Base-by-base conservation (phyloP, 129 eudicot species). In the Cynara cardunculus region DNA sequence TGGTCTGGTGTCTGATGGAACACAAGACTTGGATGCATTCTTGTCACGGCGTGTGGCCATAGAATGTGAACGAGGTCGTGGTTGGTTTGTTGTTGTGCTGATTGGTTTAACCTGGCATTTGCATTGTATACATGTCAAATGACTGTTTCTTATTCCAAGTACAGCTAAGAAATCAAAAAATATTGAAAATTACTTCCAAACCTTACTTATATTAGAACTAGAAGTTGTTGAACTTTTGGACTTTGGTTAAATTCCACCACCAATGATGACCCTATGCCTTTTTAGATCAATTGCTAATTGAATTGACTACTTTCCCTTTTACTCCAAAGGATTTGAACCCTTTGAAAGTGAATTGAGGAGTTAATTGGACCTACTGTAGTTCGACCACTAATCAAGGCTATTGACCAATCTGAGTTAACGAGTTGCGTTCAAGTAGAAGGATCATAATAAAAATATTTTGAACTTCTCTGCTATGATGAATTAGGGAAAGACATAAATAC, bases 41-140 rank as follows among this genome's bases (percentile, higher is more conserved):
- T 77, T 39, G 85, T 31, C 76, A 72, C 41, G 27, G 12, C 81
- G 25, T 24, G 82, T 82, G 61, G 74, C 73, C 32, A 83, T 66
- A 32, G 84, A 59, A 26, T 81, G 46, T 49, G 78, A 81, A 76
- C 80, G 30, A 46, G 87, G 85, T 10, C 71, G 81, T 72, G 41
- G 74, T 74, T 75, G 78, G 66, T 71, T 84, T 80, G 89, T 28
- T 82, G 76, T 84, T 46, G 26, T 61, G 79, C 46, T 81, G 75
- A 83, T 74, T 19, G 62, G 82, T 27, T 59, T 78, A 71, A 77
- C 91, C 96, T 91, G 86, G 24, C 69, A 84, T 74, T 68, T 75
- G 34, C 32, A 16, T 75, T 28, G 22, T 30, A 31, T 21, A 53
- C 5, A 27, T 21, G 24, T 21, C 71, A 84, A 6, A 7, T 34